phyloP scores from a whole-genome alignment of 768 basidiomycete species.

The Xerocomellus dryophilus region DNA sequence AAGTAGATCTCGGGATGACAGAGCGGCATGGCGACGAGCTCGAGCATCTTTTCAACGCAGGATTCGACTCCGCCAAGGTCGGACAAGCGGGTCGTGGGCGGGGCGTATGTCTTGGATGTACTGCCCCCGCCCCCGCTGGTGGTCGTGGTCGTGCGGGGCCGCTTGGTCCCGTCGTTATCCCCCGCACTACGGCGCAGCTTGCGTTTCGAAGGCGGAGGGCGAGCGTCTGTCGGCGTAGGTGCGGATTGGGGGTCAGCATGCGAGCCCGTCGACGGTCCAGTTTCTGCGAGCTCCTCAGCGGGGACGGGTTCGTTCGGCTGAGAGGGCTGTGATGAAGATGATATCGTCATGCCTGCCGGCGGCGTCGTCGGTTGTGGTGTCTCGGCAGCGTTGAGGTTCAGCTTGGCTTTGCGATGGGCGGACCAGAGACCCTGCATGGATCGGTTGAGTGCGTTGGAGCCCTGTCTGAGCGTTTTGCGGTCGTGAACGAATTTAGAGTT shows the following conservation, averaged over 20 bases:
- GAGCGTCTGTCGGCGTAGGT: constrained; percentile 4
- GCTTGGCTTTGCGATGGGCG: constrained; percentile 55
- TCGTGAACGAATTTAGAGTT: constrained; percentile 7
- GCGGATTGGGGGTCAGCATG: background rate
- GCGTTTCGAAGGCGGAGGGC: constrained; percentile 49
- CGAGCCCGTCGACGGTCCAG: constrained; percentile 11
- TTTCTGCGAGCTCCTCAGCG: constrained; percentile 14
- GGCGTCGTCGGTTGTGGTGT: background rate
- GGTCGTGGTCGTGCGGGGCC: constrained; percentile 42
- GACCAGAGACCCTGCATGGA: constrained; percentile 83
- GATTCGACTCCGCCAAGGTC: constrained; percentile 85
- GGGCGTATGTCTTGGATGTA: constrained; percentile 44
- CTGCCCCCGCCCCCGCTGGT: constrained; percentile 25
- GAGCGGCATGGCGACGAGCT: constrained; percentile 94
- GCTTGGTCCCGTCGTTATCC: constrained; percentile 54
- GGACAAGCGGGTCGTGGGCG: constrained; percentile 73
- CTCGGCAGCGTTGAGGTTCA: constrained; percentile 58
- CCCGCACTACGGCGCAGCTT: constrained; percentile 51
- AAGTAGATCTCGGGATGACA: constrained; percentile 94
- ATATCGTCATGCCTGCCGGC: constrained; percentile 6
- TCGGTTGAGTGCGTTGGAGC: constrained; percentile 68
- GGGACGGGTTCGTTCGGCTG: constrained; percentile 22
- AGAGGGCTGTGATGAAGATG: background rate
- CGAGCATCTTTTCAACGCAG: constrained; percentile 89
- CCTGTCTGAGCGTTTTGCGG: constrained; percentile 52